phyloP scores from a whole-genome alignment of 805 yeast genomes.

The Yamadazyma insecticola region DNA sequence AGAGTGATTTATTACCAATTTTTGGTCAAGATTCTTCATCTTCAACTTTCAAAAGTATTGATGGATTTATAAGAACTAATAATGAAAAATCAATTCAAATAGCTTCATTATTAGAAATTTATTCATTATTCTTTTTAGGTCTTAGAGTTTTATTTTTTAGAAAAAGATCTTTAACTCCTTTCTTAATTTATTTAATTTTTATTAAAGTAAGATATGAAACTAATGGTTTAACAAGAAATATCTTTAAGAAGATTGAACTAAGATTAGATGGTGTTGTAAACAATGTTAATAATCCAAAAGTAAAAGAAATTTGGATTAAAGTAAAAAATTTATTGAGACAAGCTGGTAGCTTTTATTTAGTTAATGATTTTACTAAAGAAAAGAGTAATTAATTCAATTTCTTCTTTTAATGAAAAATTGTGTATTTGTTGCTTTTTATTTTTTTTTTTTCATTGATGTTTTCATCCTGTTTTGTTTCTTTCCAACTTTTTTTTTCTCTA shows the following conservation, averaged over 20 bases:
- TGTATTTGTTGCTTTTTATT: no score
- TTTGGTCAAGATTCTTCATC: slow-evolving; percentile 30
- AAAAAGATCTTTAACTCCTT: slow-evolving; percentile 56
- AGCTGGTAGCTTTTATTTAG: slow-evolving; percentile 24
- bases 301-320: slow-evolving; percentile 34
- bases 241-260: slow-evolving; percentile 66
- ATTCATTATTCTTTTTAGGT: slow-evolving; percentile 41
- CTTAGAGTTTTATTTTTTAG: slow-evolving; percentile 57
- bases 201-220: slow-evolving; percentile 75
- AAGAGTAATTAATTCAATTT: no score
- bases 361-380: slow-evolving; percentile 34
- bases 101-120: slow-evolving; percentile 35
- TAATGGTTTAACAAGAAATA: slow-evolving; percentile 65
- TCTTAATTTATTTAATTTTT: slow-evolving; percentile 55
- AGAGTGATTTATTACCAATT: slow-evolving; percentile 63
- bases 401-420: no score
- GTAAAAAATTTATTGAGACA: slow-evolving; percentile 27
- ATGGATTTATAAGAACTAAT: slow-evolving; percentile 29
- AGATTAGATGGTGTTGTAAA: slow-evolving; percentile 28
- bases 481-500: no score
- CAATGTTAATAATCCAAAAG: slow-evolving; percentile 23
- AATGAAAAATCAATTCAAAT: slow-evolving; percentile 35
- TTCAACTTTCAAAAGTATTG: slow-evolving; percentile 35
- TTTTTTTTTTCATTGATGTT: no score
- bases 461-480: no score